phyloP scores from a whole-genome alignment of 768 basidiomycete genomes.

The Suillus ampliporus region DNA sequence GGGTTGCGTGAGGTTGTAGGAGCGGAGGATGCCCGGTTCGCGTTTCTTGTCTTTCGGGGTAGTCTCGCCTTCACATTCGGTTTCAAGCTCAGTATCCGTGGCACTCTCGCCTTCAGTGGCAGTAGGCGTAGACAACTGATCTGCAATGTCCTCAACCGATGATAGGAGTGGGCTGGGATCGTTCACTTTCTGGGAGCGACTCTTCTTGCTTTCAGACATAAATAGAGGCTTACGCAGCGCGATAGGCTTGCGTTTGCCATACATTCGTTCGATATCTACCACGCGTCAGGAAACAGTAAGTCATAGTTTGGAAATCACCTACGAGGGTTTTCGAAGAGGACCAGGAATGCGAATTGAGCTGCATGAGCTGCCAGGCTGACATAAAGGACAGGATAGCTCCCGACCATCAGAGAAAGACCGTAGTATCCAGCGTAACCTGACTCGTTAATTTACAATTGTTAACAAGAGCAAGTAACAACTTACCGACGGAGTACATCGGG shows the following conservation, averaged over 20 bases:
- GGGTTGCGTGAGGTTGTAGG: constrained; percentile 5
- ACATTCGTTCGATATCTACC: constrained; percentile 90
- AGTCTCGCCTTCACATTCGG: constrained; percentile 61
- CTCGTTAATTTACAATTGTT: neutral
- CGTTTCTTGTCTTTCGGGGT: constrained; percentile 17
- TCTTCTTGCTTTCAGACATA: constrained; percentile 25
- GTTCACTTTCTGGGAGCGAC: constrained; percentile 20
- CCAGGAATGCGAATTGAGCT: constrained; percentile 94
- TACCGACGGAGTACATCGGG: constrained; percentile 94
- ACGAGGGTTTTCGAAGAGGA: constrained; percentile 98
- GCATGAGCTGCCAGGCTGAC: constrained; percentile 94
- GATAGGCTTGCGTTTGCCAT: constrained; percentile 90
- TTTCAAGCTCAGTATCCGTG: constrained; percentile 73
- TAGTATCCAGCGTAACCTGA: constrained; percentile 97
- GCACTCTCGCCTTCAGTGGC: constrained; percentile 76
- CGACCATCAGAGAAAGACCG: constrained; percentile 88
- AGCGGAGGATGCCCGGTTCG: neutral
- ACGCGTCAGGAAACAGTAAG: constrained; percentile 8
- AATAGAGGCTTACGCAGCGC: constrained; percentile 78
- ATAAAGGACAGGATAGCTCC: constrained; percentile 90
- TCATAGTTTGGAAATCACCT: constrained; percentile 37
- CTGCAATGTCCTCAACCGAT: constrained; percentile 30
- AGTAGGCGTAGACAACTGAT: constrained; percentile 58
- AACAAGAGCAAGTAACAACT: constrained; percentile 14
- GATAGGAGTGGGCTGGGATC: constrained; percentile 14